Evolutionary conservation across 192 early-diverging fungal genomes (phyloP).

Genomic region (Entomortierella lignicola): DNA sequence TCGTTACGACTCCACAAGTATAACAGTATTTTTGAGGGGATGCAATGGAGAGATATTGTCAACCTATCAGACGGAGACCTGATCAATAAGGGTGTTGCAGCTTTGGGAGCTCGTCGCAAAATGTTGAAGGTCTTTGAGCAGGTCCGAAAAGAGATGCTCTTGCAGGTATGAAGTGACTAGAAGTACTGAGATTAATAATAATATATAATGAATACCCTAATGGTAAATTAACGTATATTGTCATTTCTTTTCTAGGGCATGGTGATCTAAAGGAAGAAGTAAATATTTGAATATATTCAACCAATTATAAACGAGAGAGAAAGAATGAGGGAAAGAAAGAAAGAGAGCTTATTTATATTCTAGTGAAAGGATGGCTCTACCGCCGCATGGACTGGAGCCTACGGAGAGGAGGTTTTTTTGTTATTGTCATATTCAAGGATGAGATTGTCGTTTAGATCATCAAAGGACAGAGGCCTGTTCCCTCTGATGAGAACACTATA

Average conservation of each 20-base stretch:
- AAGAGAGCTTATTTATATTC: not conserved
- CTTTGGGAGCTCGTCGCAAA: conserved; percentile 95
- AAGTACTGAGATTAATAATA: not conserved
- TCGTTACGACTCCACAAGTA: conserved; percentile 97
- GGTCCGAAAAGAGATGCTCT: conserved; percentile 60
- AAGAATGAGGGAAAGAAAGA: not conserved
- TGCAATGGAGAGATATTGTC: conserved; percentile 92
- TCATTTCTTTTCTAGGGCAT: conserved; percentile 16
- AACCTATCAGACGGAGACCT: conserved; percentile 86
- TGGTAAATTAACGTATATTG: no score
- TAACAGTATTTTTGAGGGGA: conserved; percentile 85
- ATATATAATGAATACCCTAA: not conserved
- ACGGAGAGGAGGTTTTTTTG: not conserved
- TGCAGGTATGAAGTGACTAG: conserved; percentile 26
- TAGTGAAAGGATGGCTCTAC: not conserved
- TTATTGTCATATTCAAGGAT: not conserved
- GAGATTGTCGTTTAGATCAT: not conserved
- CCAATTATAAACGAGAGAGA: not conserved
- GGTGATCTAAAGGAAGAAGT: conserved; percentile 5
- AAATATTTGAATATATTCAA: not conserved
- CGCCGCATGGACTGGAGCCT: not conserved
- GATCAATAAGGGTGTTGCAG: conserved; percentile 85
- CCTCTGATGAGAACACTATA: not conserved
- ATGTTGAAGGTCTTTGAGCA: conserved; percentile 97
- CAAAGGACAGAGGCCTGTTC: not conserved